These are phyloP conservation scores for Fusarium proliferatum DNA, from an alignment of 2,329 filamentous ascomycete genomes.

Conservation along the genomic window DNA sequence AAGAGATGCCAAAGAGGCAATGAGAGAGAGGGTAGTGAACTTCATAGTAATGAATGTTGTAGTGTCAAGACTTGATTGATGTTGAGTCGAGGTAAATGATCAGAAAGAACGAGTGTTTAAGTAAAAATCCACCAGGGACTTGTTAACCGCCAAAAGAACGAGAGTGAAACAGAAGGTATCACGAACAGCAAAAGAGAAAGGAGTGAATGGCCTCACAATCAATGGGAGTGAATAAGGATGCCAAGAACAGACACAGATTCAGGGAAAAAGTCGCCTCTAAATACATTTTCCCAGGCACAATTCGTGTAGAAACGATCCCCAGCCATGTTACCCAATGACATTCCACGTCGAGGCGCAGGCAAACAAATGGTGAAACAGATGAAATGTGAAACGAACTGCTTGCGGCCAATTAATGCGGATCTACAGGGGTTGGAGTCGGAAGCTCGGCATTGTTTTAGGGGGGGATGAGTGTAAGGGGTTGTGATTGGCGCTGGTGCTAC, in stretches of 20 bases:
- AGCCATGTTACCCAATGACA: not conserved
- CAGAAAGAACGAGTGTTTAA: not conserved
- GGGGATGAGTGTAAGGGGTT: not conserved
- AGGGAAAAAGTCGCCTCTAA: not conserved
- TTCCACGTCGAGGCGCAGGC: slow-evolving; percentile 18
- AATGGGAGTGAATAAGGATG: not conserved
- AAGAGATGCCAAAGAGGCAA: slow-evolving; percentile 33
- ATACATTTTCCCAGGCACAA: not conserved
- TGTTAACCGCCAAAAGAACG: not conserved
- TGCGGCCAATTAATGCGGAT: slow-evolving; percentile 9
- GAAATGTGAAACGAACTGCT: slow-evolving; percentile 12
- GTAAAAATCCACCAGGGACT: slow-evolving; percentile 24
- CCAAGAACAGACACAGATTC: not conserved
- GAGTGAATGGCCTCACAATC: not conserved
- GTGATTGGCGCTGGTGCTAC: not conserved
- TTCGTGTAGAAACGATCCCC: not conserved
- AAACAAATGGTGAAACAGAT: slow-evolving; percentile 5
- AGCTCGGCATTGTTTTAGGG: slow-evolving; percentile 12
- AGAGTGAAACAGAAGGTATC: not conserved
- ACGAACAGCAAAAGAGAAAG: not conserved
- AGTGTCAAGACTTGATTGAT: not conserved
- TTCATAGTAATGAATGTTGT: slow-evolving; percentile 37
- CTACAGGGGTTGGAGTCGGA: not conserved
- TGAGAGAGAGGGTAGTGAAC: slow-evolving; percentile 36
- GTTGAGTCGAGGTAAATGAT: not conserved